Conservation (phyloP, 371 early-diverging fungal species). For the Parasitella parasitica region DNA sequence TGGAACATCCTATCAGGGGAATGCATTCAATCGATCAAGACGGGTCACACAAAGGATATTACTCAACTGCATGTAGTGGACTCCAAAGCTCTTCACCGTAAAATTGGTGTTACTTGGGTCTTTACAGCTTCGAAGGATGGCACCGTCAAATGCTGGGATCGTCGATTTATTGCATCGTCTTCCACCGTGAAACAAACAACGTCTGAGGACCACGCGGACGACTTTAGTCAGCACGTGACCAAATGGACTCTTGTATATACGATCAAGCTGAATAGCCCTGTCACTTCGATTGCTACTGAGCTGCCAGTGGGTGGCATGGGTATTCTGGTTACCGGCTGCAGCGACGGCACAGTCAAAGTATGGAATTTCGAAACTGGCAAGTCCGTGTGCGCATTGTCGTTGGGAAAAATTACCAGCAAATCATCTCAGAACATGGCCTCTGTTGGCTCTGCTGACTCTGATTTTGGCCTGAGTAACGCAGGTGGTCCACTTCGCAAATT, state of each 20-base stretch:
- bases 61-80: slow-evolving; percentile 26
- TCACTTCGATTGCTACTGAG: slow-evolving; percentile 32
- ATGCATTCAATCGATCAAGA: slow-evolving; percentile 24
- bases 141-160: slow-evolving; percentile 43
- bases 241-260: slow-evolving; percentile 27
- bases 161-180: neutral
- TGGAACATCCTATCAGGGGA: slow-evolving; percentile 34
- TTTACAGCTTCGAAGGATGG: slow-evolving; percentile 38
- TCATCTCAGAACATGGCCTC: neutral
- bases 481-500: slow-evolving; percentile 23
- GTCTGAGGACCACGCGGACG: neutral
- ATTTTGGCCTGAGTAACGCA: neutral
- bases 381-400: slow-evolving; percentile 33
- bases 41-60: slow-evolving; percentile 22
- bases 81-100: slow-evolving; percentile 19
- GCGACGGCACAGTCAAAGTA: slow-evolving; percentile 81
- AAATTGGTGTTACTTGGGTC: slow-evolving; percentile 24
- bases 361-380: slow-evolving; percentile 90
- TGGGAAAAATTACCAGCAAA: slow-evolving; percentile 1
- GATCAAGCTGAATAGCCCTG: slow-evolving; percentile 14
- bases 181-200: neutral
- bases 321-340: slow-evolving; percentile 73
- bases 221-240: slow-evolving; percentile 13
- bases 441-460: neutral
- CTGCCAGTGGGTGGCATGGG: slow-evolving; percentile 38